These are phyloP conservation scores for Neolentinus lepideus DNA, from an alignment of 1,284 basidiomycete species.

Conservation along the genomic window DNA sequence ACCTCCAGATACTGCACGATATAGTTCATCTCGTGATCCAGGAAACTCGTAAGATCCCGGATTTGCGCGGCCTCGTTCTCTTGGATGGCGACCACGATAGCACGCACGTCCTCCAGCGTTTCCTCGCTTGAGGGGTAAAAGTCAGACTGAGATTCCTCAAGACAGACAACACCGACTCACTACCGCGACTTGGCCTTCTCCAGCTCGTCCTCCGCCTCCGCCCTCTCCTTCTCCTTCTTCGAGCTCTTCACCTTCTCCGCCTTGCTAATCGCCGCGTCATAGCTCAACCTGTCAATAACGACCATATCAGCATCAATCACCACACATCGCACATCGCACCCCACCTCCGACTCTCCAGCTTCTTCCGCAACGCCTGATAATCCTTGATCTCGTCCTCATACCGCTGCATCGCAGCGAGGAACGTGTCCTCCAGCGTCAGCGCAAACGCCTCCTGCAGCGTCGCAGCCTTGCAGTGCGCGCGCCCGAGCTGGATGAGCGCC, in stretches of 20 bases:
- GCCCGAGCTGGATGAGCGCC: conserved; percentile 67
- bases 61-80: conserved; percentile 68
- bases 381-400: conserved; percentile 66
- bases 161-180: conserved; percentile 38
- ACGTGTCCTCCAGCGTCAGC: conserved; percentile 63
- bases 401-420: conserved; percentile 54
- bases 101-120: conserved; percentile 69
- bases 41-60: conserved; percentile 57
- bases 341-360: conserved; percentile 75
- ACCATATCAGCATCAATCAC: neutral
- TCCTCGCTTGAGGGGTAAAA: conserved; percentile 53
- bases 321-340: conserved; percentile 7
- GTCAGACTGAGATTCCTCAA: too few species aligned
- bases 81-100: conserved; percentile 70
- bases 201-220: conserved; percentile 72
- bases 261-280: conserved; percentile 67
- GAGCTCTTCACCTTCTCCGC: conserved; percentile 55
- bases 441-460: conserved; percentile 76
- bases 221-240: conserved; percentile 66
- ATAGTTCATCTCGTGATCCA: conserved; percentile 70
- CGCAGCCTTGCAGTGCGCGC: conserved; percentile 77
- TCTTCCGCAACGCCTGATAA: conserved; percentile 64
- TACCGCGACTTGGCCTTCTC: conserved; percentile 64
- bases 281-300: conserved; percentile 45
- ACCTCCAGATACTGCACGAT: conserved; percentile 66